phyloP scores from a whole-genome alignment of 768 basidiomycete genomes.

The Panaeolus papilionaceus region DNA sequence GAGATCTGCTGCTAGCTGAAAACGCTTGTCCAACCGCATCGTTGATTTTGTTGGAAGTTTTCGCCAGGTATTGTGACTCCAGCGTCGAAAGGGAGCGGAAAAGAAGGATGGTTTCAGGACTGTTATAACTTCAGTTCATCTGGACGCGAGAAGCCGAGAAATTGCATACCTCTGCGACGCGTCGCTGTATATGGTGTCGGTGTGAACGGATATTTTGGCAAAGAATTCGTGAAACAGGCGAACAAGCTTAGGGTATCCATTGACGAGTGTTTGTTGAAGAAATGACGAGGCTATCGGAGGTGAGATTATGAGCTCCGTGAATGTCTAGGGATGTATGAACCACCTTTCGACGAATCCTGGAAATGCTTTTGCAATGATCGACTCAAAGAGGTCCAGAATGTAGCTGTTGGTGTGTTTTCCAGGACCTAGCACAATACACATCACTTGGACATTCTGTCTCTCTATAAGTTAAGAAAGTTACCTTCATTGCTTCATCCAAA shows the following conservation, averaged over 20 bases:
- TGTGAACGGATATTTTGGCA: conserved; percentile 92
- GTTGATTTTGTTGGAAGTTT: conserved; percentile 82
- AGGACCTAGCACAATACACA: conserved; percentile 55
- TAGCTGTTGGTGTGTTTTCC: conserved; percentile 90
- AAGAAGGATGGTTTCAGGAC: conserved; percentile 91
- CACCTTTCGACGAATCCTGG: conserved; percentile 83
- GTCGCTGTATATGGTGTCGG: conserved; percentile 90
- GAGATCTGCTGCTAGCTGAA: conserved; percentile 68
- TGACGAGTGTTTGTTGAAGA: conserved; percentile 86
- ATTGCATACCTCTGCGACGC: conserved; percentile 77
- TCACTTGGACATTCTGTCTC: conserved; percentile 5
- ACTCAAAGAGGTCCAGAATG: conserved; percentile 88
- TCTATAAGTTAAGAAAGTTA: conserved; percentile 31
- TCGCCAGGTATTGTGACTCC: conserved; percentile 88
- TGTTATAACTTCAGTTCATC: conserved; percentile 34
- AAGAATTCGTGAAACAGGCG: conserved; percentile 98
- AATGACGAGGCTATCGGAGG: conserved; percentile 77
- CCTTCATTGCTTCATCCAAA: conserved; percentile 94
- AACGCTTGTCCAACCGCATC: conserved; percentile 84
- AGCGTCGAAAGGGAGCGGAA: conserved; percentile 84
- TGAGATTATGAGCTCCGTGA: conserved; percentile 2
- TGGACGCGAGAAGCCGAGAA: conserved; percentile 11
- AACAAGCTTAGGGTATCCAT: conserved; percentile 86
- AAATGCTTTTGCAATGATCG: conserved; percentile 83
- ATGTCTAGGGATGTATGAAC: not conserved